Percentiles rank a stretch among this genome's conserved stretches.
Conservation (phyloP, 805 yeast genomes). For the Candida silvicultrix region DNA sequence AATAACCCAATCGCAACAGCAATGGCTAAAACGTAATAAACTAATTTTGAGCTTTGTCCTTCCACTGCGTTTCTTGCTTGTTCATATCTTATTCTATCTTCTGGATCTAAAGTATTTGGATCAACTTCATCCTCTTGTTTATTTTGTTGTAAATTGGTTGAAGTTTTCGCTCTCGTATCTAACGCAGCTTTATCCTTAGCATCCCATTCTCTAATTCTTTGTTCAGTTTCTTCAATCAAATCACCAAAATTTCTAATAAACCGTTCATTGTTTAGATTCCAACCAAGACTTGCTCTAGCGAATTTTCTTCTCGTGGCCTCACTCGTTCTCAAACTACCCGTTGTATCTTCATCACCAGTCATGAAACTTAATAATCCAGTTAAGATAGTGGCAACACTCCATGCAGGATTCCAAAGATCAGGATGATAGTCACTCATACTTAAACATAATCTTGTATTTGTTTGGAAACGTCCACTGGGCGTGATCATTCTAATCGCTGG, state of each 20-base stretch:
- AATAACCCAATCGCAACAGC: conserved; percentile 23
- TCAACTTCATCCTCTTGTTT: conserved; percentile 35
- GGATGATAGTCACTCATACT: conserved; percentile 96
- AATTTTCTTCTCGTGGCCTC: conserved; percentile 47
- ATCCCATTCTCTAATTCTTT: conserved; percentile 20
- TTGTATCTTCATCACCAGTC: conserved; percentile 82
- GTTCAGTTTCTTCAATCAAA: conserved; percentile 32
- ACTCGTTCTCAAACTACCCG: conserved; percentile 72
- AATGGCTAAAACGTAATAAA: conserved; percentile 28
- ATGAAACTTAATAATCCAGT: conserved; percentile 85
- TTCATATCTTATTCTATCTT: conserved; percentile 54
- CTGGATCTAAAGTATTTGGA: conserved; percentile 35
- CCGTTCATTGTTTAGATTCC: conserved; percentile 50
- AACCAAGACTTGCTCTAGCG: conserved; percentile 56
- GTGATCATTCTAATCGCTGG: conserved; percentile 87
- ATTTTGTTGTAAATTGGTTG: conserved; percentile 18
- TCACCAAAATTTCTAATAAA: conserved; percentile 69
- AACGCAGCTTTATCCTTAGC: conserved; percentile 9
- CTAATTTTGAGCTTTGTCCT: conserved; percentile 7
- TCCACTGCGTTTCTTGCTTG: conserved; percentile 17
- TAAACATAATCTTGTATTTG: conserved; percentile 76
- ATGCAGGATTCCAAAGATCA: conserved; percentile 93
- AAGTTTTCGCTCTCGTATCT: conserved; percentile 4
- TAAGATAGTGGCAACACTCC: conserved; percentile 87
- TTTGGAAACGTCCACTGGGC: conserved; percentile 82